Evolutionary conservation across 208 protist species (phyloP).

Genomic region (Trypanosoma lewisi): DNA sequence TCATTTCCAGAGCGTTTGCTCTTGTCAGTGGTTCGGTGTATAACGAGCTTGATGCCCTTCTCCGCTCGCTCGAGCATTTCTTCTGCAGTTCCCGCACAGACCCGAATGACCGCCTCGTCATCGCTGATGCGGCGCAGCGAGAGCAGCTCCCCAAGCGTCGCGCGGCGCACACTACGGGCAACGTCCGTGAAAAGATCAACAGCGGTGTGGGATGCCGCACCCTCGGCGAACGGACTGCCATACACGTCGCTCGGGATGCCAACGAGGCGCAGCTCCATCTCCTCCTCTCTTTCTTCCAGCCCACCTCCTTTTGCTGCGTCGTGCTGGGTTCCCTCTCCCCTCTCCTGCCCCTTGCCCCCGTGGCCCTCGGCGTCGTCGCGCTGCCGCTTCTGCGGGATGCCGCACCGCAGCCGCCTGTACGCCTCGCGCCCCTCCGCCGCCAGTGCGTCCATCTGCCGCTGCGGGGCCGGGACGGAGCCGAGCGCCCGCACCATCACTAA

Average conservation of each 20-base stretch:
- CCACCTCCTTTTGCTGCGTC: neutral
- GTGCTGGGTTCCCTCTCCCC: neutral
- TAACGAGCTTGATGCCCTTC: neutral
- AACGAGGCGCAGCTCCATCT: conserved; percentile 21
- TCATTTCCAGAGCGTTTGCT: neutral
- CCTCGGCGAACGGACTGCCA: conserved; percentile 5
- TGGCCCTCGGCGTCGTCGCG: neutral
- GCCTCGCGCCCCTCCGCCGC: conserved; percentile 19
- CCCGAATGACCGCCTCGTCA: conserved; percentile 24
- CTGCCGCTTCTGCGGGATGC: conserved; percentile 4
- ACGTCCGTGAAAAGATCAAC: conserved; percentile 25
- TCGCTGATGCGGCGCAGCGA: conserved; percentile 29
- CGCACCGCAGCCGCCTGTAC: conserved; percentile 21
- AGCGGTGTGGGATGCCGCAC: neutral
- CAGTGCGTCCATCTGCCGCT: neutral
- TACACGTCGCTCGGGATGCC: conserved; percentile 18
- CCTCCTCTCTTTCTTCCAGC: neutral
- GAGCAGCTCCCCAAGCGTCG: conserved; percentile 21
- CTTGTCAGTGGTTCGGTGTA: neutral
- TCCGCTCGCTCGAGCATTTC: conserved; percentile 13
- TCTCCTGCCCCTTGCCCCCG: neutral
- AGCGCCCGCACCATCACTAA: conserved; percentile 16
- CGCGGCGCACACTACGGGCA: conserved; percentile 18
- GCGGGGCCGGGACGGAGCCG: conserved; percentile 7
- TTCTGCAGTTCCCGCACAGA: conserved; percentile 4